phyloP scores from a whole-genome alignment of 176 grass and related monocot species.

The Triticum monococcum region DNA sequence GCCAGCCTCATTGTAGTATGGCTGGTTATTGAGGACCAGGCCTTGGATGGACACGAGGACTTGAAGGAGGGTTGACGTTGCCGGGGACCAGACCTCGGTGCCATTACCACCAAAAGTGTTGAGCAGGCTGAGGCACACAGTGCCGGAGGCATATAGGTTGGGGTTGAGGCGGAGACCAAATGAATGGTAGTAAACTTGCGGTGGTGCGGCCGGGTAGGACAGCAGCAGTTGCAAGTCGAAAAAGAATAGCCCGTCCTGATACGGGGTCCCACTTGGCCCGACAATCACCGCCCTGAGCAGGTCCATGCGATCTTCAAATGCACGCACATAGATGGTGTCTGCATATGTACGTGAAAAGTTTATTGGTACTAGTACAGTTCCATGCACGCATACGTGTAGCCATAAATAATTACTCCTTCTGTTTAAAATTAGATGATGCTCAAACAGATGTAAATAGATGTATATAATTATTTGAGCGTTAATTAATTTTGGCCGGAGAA shows the following conservation, averaged over 20 bases:
- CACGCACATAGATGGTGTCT: not conserved
- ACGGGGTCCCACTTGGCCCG: not conserved
- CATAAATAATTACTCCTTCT: too few relatives aligned
- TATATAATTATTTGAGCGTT: too few relatives aligned
- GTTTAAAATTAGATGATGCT: too few relatives aligned
- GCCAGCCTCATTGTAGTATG: not conserved
- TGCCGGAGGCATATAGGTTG: slow-evolving; percentile 35
- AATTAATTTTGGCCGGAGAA: too few relatives aligned
- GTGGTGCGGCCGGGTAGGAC: not conserved
- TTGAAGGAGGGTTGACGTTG: not conserved
- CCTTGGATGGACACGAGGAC: not conserved
- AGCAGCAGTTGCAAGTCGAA: slow-evolving; percentile 1
- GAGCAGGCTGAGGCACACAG: slow-evolving; percentile 31
- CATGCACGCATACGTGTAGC: not conserved
- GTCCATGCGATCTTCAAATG: slow-evolving; percentile 27
- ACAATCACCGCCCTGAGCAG: slow-evolving; percentile 3
- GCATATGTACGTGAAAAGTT: not conserved
- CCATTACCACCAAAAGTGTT: slow-evolving; percentile 4
- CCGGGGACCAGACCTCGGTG: slow-evolving; percentile 18
- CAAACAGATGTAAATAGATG: too few relatives aligned
- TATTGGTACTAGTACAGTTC: too few relatives aligned
- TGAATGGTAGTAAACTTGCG: slow-evolving; percentile 28
- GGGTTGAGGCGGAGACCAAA: slow-evolving; percentile 32
- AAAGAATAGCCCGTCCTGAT: slow-evolving; percentile 7
- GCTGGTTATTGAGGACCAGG: not conserved